Base-by-base conservation (phyloP, 116 monocot species). In the Iris pallida region DNA sequence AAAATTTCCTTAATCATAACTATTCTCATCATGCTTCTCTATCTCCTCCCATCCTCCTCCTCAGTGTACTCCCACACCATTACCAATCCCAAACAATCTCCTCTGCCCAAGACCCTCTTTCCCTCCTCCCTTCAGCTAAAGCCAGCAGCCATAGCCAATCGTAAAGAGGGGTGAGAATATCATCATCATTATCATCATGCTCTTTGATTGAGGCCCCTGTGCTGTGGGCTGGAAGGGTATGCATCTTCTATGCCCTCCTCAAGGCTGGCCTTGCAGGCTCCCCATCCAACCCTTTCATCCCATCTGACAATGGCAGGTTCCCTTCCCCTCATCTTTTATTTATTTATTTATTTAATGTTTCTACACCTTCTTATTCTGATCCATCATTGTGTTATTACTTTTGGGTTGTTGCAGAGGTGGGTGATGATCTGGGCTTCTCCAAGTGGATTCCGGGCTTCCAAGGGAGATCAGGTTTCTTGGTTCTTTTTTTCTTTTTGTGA, bases 191-290 rank as follows among this genome's bases (percentile, higher is more conserved):
- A n/a, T n/a, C 81, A 20, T 44, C 68, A 18, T 65, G 82, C 20
- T 82, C 83, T 30, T 63, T 96, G 78, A 63, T 97, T 17, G 90
- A 93, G 57, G 68, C 45, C 55, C 97, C 92, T 5, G 79, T 93
- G 30, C 70, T 87, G 12, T 97, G 97, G 97, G 88, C 77, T 53
- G 85, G 85, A 18, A 80, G 87, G 75, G 73, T 94, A 42, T 87
- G 84, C 76, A 46, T 94, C 64, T 87, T 85, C 68, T 90, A 94
- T 42, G 85, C 77, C 57, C 87, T 90, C 63, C 70, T 97, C 63
- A 92, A 86, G 77, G 45, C 81, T 44, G 97, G 97, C 12, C 77
- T 93, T 42, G 93, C 78, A 55, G 93, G 97, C 12, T 90, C 92
- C 0, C 83, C 71, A 9, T 81, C 82, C 47, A 92, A 81, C 47